Base-by-base conservation (phyloP, 495 filamentous ascomycete species). In the Thermothielavioides terrestris region DNA sequence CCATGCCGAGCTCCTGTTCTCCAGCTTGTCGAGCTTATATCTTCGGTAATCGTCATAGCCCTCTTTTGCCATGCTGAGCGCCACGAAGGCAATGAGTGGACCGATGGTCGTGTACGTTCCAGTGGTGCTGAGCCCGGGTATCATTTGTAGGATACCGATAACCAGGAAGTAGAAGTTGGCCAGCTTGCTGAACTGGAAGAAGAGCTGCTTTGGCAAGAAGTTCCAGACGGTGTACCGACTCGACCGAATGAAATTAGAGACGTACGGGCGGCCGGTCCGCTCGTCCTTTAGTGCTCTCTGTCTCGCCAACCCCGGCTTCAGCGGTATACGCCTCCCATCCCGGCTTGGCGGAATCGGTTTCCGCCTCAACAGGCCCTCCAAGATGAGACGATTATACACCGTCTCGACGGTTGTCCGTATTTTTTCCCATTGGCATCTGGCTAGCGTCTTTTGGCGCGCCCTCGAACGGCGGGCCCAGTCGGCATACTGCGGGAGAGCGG, bases 91-190 rank as follows among this genome's bases (percentile, higher is more conserved):
- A 50, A 89, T 58, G 23, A 95, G 70, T 4, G 89, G 89, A 12
- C 86, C 73, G 53, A 94, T 82, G 1, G 89, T 95, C 3, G 89
- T 95, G 55, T 81, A 95, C 10, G 78, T 87, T 65, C 89, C 89
- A 2, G 89, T 94, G 4, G 89, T 95, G 68, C 88, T 94, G 53
- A 94, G 67, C 11, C 76, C 75, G 11, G 89, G 89, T 53, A 95
- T 88, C 77, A 91, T 88, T 67, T 95, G 89, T 57, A 94, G 66
- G 44, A 94, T 85, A 6, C 87, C 86, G 22, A 95, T 81, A 42
- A 89, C 77, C 38, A 95, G 73, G 66, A 95, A 95, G 64, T 87
- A 88, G 58, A 91, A 94, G 60, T 95, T 95, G 52, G 88, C 89
- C 41, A 95, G 67, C 59, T 94, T 90, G 43, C 87, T 90, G 62